phyloP scores from a whole-genome alignment of 257 asterid genomes.

The Echites panduratus region DNA sequence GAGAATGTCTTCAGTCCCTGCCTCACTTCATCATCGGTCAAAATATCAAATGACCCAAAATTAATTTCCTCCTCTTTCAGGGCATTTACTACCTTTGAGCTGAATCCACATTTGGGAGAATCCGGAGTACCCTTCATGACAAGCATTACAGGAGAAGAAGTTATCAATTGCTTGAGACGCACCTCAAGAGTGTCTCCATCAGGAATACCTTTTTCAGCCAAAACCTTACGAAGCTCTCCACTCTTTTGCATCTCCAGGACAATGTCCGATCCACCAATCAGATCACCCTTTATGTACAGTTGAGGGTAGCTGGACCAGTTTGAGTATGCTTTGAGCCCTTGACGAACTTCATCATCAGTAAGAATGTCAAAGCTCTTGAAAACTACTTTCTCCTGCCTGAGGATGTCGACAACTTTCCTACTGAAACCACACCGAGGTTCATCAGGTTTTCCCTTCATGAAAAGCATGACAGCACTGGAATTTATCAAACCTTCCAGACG shows the following conservation, averaged over 20 bases:
- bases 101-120: conserved; percentile 79
- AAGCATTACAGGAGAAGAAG: conserved; percentile 63
- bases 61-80: conserved; percentile 60
- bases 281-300: conserved; percentile 79
- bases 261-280: conserved; percentile 97
- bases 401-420: conserved; percentile 81
- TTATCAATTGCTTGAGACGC: conserved; percentile 53
- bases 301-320: conserved; percentile 99
- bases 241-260: conserved; percentile 97
- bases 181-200: conserved; percentile 40
- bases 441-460: conserved; percentile 85
- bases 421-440: conserved; percentile 94
- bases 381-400: conserved; percentile 59
- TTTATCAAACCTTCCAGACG: conserved; percentile 50
- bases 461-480: conserved; percentile 66
- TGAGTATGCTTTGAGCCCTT: conserved; percentile 88
- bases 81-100: conserved; percentile 85
- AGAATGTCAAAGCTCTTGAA: conserved; percentile 83
- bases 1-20: conserved; percentile 81
- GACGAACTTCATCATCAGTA: conserved; percentile 81
- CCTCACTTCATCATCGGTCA: conserved; percentile 80
- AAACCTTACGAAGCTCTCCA: conserved; percentile 75
- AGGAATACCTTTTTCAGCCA: conserved; percentile 61
- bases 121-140: conserved; percentile 91
- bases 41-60: conserved; percentile 83